These are phyloP conservation scores for Mycena indigotica DNA, from an alignment of 768 basidiomycete genomes.

Conservation along the genomic window DNA sequence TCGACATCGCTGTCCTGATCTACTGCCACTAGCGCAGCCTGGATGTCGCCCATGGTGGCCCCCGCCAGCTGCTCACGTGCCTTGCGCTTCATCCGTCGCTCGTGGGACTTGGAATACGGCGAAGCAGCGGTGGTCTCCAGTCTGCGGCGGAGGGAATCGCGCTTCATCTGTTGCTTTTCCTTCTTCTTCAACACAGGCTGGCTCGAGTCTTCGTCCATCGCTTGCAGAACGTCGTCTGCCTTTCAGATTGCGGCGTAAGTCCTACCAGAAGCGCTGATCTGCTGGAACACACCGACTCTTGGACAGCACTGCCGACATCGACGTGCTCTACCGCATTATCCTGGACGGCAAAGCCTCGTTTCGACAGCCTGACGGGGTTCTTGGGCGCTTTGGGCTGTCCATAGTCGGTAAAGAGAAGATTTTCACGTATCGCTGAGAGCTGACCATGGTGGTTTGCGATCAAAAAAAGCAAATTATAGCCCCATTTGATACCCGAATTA, in stretches of 20 bases:
- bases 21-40: constrained; percentile 56
- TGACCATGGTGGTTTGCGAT: constrained; percentile 1
- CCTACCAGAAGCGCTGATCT: constrained; percentile 8
- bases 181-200: constrained; percentile 53
- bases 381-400: constrained; percentile 44
- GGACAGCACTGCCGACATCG: constrained; percentile 44
- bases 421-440: background rate
- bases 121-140: constrained; percentile 49
- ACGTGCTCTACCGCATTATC: constrained; percentile 51
- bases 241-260: constrained; percentile 25
- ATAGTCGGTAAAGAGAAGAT: background rate
- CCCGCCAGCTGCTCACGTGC: constrained; percentile 60
- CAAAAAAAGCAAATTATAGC: too few species aligned
- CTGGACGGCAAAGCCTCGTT: constrained; percentile 53
- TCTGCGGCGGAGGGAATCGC: constrained; percentile 69
- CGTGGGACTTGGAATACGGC: constrained; percentile 74
- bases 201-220: constrained; percentile 32
- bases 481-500: background rate
- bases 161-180: constrained; percentile 65
- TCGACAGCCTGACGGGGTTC: constrained; percentile 50
- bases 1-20: constrained; percentile 30
- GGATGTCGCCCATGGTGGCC: constrained; percentile 49
- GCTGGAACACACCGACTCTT: constrained; percentile 42
- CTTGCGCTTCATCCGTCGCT: constrained; percentile 69
- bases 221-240: constrained; percentile 48